phyloP scores from a whole-genome alignment of 208 protist genomes.

The Trypanosomatidae sp. region DNA sequence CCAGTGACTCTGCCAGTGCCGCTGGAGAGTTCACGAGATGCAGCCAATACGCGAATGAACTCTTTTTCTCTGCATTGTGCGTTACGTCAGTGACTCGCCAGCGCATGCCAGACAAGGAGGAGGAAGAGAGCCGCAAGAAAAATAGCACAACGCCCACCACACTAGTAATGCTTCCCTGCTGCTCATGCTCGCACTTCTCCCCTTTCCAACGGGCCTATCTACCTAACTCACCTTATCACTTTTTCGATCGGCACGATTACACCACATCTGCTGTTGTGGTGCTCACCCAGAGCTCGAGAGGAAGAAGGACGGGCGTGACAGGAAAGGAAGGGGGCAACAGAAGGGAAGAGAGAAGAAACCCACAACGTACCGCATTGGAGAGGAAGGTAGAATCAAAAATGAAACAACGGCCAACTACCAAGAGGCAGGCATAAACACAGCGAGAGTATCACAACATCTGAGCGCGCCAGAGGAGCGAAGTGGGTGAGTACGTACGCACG shows the following conservation, averaged over 20 bases:
- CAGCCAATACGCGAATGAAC: not conserved
- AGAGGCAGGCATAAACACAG: not conserved
- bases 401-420: not conserved
- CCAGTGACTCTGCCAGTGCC: not conserved
- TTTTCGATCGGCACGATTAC: not conserved
- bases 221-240: not conserved
- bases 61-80: not conserved
- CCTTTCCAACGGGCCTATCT: not conserved
- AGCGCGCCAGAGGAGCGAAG: not conserved
- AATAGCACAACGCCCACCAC: not conserved
- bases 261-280: not conserved
- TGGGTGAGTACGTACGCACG: not conserved
- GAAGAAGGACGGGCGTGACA: not conserved
- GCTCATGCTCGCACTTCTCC: not conserved
- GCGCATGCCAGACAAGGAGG: not conserved
- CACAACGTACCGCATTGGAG: not conserved
- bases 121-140: not conserved
- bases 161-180: not conserved
- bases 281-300: not conserved
- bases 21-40: not conserved
- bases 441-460: not conserved
- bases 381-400: not conserved
- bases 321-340: not conserved
- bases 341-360: not conserved
- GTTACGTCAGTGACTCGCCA: not conserved